Evolutionary conservation across 2,329 filamentous ascomycete species (phyloP), one percentile per base, ranked within the genome.

Genomic region (Fusarium concolor): DNA sequence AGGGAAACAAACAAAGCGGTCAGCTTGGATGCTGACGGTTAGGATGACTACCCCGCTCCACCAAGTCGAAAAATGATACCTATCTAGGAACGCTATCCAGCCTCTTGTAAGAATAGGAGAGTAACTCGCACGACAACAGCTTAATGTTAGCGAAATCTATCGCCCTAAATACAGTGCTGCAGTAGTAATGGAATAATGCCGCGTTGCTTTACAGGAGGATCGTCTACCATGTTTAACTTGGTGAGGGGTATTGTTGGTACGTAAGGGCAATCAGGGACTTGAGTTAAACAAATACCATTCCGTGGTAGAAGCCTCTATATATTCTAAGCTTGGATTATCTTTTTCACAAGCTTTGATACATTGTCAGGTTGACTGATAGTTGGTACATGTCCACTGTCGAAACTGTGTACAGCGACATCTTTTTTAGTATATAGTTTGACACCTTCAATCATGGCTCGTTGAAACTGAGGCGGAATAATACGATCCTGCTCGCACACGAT

Each of bases 401-500:
- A 15, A 5, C 15, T 54, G 14, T 67, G 41, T 2, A 54, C 49
- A 4, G 10, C 12, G 10, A 63, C 51, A 6, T 67, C 51, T 4
- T 14, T 57, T 10, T 35, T 43, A n/a, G 38, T 47, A 2, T 33
- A 67, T 1, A 35, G 15, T 22, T 61, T 56, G 10, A 55, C 37
- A 15, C 35, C 46, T 29, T 68, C 64, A 1, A 68, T 61, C 64
- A 68, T 65, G 6, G 11, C 54, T 2, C 31, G 39, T 3, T 68
- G 65, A 10, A 46, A 56, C 6, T 37, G 26, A 2, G 50, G 26
- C 3, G 46, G 60, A 3, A 68, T 61, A 3, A 54, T 31, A 14
- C 29, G 24, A 6, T 68, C 65, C 31, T 65, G 37, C 10, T 65
- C 59, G 8, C 67, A 70, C 1, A 70, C 31, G 3, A 70, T 54